Base-by-base conservation (phyloP, 2,329 filamentous ascomycete genomes). In the Plectosphaerella cucumerina region DNA sequence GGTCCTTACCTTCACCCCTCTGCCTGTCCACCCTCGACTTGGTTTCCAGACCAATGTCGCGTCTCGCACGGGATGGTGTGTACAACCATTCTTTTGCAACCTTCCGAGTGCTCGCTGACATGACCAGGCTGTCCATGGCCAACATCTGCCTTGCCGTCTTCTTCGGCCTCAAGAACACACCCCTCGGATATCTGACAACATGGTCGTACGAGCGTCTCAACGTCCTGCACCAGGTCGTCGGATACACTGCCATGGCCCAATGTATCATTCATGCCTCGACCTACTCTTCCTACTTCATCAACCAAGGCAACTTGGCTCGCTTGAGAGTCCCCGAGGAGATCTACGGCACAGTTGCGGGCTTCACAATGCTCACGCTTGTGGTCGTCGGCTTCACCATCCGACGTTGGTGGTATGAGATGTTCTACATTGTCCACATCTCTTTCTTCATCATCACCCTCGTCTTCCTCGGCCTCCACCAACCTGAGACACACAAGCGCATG, bases 181-280 rank as follows among this genome's bases (percentile, higher is more conserved):
- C 80, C 0, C 61, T 84, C 17, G 75, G 75, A 0, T 73, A 74
- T 52, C 56, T 85, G 11, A 76, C 76, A 1, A 66, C 72, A 2
- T 78, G 76, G 58, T 82, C 80, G 5, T 81, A 85, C 60, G 81
- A 84, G 53, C 72, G 77, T 18, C 72, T 85, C 48, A 84, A 82
- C 57, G 70, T 76, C 46, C 68, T 85, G 3, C 81, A 85, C 57
- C 76, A 76, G 51, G 65, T 78, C 17, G 71, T 73, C 4, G 80
- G 80, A 3, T 78, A 74, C 56, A 70, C 69, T 6, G 74, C 76
- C 17, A 69, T 82, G 22, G 50, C 69, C 33, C 67, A 69, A 33
- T 63, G 74, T 51, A 60, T 80, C 15, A 52, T 80, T 3, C 80
- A 84, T 50, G 70, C 64, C 3, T 65, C 64, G 20, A 59, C 69